Evolutionary conservation across 2,329 filamentous ascomycete species (phyloP).

Genomic region (Penicillium hordei): DNA sequence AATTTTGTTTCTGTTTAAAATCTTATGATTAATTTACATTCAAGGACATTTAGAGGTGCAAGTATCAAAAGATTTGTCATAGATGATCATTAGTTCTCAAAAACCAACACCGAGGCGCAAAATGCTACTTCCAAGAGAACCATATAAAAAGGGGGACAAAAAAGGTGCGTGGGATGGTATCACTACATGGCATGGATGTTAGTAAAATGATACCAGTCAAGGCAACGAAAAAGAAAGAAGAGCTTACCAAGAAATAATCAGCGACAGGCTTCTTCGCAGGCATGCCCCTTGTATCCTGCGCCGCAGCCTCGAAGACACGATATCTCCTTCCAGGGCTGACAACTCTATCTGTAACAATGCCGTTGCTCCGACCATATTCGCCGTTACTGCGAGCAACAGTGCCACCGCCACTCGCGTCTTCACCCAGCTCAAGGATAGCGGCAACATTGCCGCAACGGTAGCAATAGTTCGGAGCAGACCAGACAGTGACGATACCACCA

Average conservation of each 20-base stretch:
- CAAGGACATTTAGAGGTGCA: background rate
- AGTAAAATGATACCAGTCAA: constrained; percentile 4
- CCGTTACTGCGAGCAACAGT: constrained; percentile 64
- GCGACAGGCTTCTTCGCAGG: constrained; percentile 97
- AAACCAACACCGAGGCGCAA: constrained; percentile 24
- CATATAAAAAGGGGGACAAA: constrained; percentile 13
- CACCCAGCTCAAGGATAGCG: constrained; percentile 86
- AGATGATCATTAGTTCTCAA: constrained; percentile 26
- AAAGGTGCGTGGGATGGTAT: constrained; percentile 23
- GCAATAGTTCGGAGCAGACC: constrained; percentile 96
- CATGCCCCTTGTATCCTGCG: constrained; percentile 95
- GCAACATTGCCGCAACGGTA: constrained; percentile 96
- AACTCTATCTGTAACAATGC: constrained; percentile 53
- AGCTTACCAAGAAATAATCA: constrained; percentile 78
- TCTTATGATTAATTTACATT: background rate
- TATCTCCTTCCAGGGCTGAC: constrained; percentile 83
- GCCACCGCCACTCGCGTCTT: constrained; percentile 75
- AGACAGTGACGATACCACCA: constrained; percentile 94
- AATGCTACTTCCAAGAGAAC: constrained; percentile 19
- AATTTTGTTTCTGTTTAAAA: no score
- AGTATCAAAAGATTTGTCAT: constrained; percentile 18
- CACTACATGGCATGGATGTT: constrained; percentile 14
- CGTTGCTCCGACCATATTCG: constrained; percentile 45
- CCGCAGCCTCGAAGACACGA: constrained; percentile 92
- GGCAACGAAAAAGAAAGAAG: background rate